Conservation (phyloP, 2,329 filamentous ascomycete species). For the Coleophoma eucalyptorum region DNA sequence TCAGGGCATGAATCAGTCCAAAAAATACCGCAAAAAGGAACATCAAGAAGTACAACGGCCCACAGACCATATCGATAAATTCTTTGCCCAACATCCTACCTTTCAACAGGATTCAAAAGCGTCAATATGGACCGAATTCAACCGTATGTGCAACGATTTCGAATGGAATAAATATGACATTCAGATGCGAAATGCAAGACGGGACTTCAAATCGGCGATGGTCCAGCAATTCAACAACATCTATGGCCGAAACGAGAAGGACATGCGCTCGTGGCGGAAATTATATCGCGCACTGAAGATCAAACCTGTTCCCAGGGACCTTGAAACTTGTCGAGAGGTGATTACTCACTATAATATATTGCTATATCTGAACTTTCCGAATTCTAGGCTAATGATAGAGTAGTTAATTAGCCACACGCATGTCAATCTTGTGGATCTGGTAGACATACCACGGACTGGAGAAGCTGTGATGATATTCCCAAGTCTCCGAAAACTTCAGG, state of each 20-base stretch:
- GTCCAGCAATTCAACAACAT: conserved; percentile 15
- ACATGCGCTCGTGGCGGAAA: conserved; percentile 14
- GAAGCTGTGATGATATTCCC: conserved; percentile 11
- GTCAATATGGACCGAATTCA: conserved; percentile 2
- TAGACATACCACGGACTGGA: conserved; percentile 15
- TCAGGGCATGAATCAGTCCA: too few relatives aligned
- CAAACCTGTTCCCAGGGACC: conserved; percentile 8
- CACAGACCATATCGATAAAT: conserved; percentile 1
- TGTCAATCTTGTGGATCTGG: conserved; percentile 18
- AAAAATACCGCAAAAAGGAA: too few relatives aligned
- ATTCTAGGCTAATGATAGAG: conserved; percentile 1
- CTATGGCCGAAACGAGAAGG: conserved; percentile 13
- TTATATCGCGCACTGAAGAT: conserved; percentile 13
- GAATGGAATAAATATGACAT: conserved; percentile 6
- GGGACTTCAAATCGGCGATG: conserved; percentile 14
- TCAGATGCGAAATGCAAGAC: conserved; percentile 9
- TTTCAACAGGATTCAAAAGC: conserved; percentile 1
- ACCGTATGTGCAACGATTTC: conserved; percentile 3
- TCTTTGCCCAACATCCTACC: background rate
- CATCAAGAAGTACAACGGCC: too few relatives aligned
- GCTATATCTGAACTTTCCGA: background rate
- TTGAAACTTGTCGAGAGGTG: conserved; percentile 11
- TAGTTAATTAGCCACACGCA: conserved; percentile 14
- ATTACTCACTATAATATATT: background rate
- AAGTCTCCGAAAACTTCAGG: conserved; percentile 9